Evolutionary conservation across 2,329 filamentous ascomycete species (phyloP).

Genomic region (Trichophyton mentagrophytes): DNA sequence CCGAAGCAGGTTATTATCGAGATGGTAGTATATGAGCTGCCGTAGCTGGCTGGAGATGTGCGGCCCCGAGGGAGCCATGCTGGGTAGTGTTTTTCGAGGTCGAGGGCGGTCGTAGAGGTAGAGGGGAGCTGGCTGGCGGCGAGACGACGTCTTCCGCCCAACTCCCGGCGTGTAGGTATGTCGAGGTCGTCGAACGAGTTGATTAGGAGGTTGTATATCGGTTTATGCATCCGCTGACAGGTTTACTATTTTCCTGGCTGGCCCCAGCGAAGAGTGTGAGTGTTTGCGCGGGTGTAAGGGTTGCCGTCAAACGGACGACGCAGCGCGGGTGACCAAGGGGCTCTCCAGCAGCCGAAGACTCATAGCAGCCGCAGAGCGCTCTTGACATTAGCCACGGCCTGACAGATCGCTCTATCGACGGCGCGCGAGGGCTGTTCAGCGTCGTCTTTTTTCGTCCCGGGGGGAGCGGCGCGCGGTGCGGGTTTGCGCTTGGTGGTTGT

Average conservation of each 20-base stretch:
- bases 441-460: background rate
- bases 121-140: background rate
- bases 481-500: background rate
- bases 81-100: background rate
- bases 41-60: constrained; percentile 49
- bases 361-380: background rate
- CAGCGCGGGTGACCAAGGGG: background rate
- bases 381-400: background rate
- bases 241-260: background rate
- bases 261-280: too few species aligned
- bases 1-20: constrained; percentile 79
- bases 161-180: background rate
- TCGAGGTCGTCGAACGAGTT: background rate
- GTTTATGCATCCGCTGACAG: background rate
- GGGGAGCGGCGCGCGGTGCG: background rate
- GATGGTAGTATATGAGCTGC: constrained; percentile 56
- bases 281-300: background rate
- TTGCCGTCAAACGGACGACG: background rate
- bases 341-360: background rate
- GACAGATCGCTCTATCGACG: background rate
- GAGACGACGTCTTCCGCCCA: background rate
- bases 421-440: background rate
- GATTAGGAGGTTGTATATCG: background rate
- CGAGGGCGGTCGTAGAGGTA: background rate
- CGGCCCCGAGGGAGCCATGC: constrained; percentile 45